Conservation (phyloP, 2,329 filamentous ascomycete genomes). For the Cercospora beticola region DNA sequence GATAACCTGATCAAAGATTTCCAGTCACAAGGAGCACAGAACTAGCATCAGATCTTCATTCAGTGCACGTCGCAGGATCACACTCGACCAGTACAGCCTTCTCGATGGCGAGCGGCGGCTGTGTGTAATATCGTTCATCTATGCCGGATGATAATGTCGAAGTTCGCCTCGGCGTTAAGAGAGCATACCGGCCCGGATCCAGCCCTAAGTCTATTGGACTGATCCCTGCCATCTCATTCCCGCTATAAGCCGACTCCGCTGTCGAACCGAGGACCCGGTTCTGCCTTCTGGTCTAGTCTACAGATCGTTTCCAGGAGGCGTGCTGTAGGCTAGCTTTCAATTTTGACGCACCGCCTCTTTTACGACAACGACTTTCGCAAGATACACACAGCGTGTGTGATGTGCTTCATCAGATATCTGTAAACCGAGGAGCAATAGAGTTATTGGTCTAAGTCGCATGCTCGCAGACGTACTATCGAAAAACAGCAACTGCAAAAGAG, state of each 20-base stretch:
- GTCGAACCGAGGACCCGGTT: neutral
- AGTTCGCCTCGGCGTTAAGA: neutral
- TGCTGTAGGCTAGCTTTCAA: neutral
- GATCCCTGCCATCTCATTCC: neutral
- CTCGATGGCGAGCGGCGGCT: neutral
- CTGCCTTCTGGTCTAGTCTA: neutral
- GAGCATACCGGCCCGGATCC: neutral
- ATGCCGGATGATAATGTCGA: neutral
- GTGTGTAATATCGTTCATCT: neutral
- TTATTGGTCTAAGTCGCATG: neutral
- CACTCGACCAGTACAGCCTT: neutral
- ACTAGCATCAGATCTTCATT: neutral
- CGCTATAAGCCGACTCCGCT: neutral
- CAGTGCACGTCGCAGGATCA: neutral
- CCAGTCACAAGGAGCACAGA: neutral
- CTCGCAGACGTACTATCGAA: neutral
- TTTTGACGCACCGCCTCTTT: neutral
- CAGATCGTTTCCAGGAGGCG: neutral
- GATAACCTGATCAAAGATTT: constrained; percentile 19
- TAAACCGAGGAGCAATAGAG: neutral
- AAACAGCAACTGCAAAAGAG: neutral
- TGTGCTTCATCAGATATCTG: neutral
- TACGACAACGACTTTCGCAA: neutral
- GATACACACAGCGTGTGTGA: neutral
- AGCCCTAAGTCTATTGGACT: neutral